Percentiles rank a stretch among this genome's conserved stretches.
Conservation (phyloP, 108 stramenopile genomes). For the Hondaea fermentalgiana region DNA sequence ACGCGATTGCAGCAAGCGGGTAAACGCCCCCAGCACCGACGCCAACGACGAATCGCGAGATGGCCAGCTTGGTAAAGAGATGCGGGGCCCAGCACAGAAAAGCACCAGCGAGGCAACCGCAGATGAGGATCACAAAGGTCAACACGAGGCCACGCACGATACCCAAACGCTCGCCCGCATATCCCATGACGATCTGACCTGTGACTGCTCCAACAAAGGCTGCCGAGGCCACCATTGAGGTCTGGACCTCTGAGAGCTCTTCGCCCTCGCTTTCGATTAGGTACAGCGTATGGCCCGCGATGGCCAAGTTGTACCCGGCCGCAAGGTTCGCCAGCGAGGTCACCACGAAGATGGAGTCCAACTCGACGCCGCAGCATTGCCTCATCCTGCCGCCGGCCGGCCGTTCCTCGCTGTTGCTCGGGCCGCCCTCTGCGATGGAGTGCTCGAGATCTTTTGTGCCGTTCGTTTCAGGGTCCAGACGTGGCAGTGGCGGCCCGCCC, state of each 20-base stretch:
- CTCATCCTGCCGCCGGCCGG: too few species aligned
- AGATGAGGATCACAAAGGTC: not conserved
- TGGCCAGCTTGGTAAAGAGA: not conserved
- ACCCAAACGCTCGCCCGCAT: not conserved
- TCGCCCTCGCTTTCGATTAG: not conserved
- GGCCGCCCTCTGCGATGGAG: too few species aligned
- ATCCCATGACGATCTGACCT: conserved; percentile 16
- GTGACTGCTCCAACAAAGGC: not conserved
- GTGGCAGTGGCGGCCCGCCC: too few species aligned
- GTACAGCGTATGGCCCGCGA: not conserved
- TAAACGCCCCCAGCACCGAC: not conserved
- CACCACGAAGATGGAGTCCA: not conserved
- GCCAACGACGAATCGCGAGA: not conserved
- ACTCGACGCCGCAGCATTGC: not conserved
- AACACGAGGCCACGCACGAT: not conserved
- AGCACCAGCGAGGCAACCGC: not conserved
- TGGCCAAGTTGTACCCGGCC: conserved; percentile 1
- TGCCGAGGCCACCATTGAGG: not conserved
- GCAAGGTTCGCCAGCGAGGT: conserved; percentile 12
- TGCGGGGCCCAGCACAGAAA: not conserved
- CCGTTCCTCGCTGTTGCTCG: too few species aligned
- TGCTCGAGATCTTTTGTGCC: too few species aligned
- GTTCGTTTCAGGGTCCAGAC: too few species aligned
- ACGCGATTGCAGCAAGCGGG: not conserved
- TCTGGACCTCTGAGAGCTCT: not conserved